Base-by-base conservation (phyloP, 139 green algal species). In the Tetradesmus obliquus region DNA sequence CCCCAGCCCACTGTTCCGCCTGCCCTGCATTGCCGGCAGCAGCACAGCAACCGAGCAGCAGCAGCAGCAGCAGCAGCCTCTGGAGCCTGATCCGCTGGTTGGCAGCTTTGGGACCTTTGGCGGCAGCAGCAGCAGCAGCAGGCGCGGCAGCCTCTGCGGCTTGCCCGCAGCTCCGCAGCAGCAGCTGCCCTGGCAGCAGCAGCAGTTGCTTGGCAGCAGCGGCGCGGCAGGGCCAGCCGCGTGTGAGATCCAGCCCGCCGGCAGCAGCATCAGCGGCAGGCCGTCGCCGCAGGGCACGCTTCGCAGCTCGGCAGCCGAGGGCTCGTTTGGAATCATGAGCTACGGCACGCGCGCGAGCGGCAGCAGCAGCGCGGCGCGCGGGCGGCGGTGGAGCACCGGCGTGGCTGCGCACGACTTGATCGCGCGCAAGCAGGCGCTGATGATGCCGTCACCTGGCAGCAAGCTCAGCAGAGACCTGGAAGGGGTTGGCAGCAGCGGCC, bases 341-440 rank as follows among this genome's bases (percentile, higher is more conserved):
- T 76, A 0, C 66, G 6, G 76, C n/a, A 22, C 15, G 76, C 76
- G 8, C 24, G 76, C 76, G 6, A 17, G 5, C 76, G n/a, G 76
- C 76, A 82, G n/a, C 76, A 53, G 76, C 76, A 20, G 12, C 19
- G 22, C 8, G 24, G 83, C 13, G 10, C 32, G 32, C 20, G 86
- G 32, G 66, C 86, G 86, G n/a, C 57, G 86, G 3, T 90, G 86
- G 86, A 90, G 86, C 71, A 90, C 86, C 22, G 86, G 86, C 1
- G 86, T 84, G 24, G 86, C 86, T 5, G 86, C 71, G 5, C 86
- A 90, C 54, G 53, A 83, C 20, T 32, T 90, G 71, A 53, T 90
- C 45, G 19, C 57, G 5, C 69, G 71, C 3, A 20, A 84, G 53
- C 71, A 84, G 20, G 0, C 20, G 2, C 69, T 90, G 19, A 8